A percentile compares a stretch with the other conserved stretches of the same genome.
Evolutionary conservation across 2,329 filamentous ascomycete species (phyloP).

Genomic region (Cladosporium colombiae): DNA sequence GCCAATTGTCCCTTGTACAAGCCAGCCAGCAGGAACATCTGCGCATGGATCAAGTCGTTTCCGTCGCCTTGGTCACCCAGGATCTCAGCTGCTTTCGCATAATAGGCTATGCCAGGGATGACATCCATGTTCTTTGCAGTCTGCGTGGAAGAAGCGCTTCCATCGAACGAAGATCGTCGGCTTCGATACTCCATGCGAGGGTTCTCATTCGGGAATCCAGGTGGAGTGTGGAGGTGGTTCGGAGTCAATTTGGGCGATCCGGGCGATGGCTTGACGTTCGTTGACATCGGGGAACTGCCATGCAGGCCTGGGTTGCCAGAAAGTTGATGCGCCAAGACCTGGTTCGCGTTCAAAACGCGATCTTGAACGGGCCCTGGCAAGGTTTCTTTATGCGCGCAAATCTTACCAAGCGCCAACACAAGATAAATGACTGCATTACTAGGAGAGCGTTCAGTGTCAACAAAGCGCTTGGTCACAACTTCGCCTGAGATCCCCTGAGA

Average conservation of each 20-base stretch:
- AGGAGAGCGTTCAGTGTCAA: slow-evolving; percentile 61
- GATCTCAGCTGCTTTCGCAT: slow-evolving; percentile 82
- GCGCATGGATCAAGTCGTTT: slow-evolving; percentile 78
- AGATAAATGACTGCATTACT: slow-evolving; percentile 80
- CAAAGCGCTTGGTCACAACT: slow-evolving; percentile 17
- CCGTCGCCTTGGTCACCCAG: slow-evolving; percentile 78
- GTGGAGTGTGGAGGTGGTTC: slow-evolving; percentile 34
- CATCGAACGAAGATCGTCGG: slow-evolving; percentile 36
- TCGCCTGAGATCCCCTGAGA: slow-evolving; percentile 15
- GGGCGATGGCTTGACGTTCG: slow-evolving; percentile 40
- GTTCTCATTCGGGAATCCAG: slow-evolving; percentile 13
- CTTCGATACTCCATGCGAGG: slow-evolving; percentile 31
- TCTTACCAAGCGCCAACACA: slow-evolving; percentile 82
- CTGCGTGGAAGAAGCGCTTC: slow-evolving; percentile 22
- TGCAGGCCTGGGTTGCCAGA: slow-evolving; percentile 26
- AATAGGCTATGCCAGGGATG: slow-evolving; percentile 88
- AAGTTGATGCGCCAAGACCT: slow-evolving; percentile 40
- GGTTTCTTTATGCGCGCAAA: slow-evolving; percentile 60
- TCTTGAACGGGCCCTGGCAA: slow-evolving; percentile 60
- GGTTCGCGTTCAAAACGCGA: slow-evolving; percentile 38
- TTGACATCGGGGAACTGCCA: slow-evolving; percentile 34
- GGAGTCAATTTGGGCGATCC: slow-evolving; percentile 42
- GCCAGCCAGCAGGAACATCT: slow-evolving; percentile 80
- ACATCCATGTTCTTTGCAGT: slow-evolving; percentile 61
- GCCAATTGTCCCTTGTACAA: slow-evolving; percentile 88